Base-by-base conservation (phyloP, 1,284 basidiomycete genomes). In the Schizopora paradoxa region DNA sequence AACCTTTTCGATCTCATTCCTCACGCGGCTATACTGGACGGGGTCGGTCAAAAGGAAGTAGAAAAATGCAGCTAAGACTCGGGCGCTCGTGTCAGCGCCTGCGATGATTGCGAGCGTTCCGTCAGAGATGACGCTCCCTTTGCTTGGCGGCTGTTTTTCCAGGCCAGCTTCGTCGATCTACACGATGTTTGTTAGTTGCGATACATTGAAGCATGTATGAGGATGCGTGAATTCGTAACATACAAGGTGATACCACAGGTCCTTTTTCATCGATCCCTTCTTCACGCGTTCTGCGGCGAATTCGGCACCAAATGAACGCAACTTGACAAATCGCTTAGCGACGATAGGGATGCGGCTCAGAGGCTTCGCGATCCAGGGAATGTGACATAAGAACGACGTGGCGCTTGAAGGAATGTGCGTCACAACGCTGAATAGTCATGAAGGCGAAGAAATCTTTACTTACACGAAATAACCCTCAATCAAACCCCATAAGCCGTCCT, bases 241-340 rank as follows among this genome's bases (percentile, higher is more conserved):
- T 46, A 71, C 68, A 50, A 71, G 45, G 34, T 71, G 58, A 42
- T 66, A 60, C 49, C 68, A 69, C 6, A 70, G 54, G 50, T 70
- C 69, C 41, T 62, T 64, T 26, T 29, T 55, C 10, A 55, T 40
- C 8, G 60, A 57, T 16, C 63, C 65, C 44, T 58, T 36, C 14
- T 21, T 22, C 19, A 43, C 36, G 6, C 47, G 32, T 22, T 4
- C 23, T 8, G 31, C 8, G 13, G 29, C 39, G 13, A 26, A 22
- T 18, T 35, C 32, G 11, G 18, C 10, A 6, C 28, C 31, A 18
- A 47, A 47, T 18, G 33, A 18, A 14, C 38, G 38, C 16, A 47
- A 2, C 25, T 16, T 19, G 4, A 25, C 10, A 14, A 42, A 16
- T 2, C 27, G n/a, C 38, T 41, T 32, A 5, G 47, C 40, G 5